phyloP scores from a whole-genome alignment of 2,329 filamentous ascomycete species.

The Cercospora sp. region DNA sequence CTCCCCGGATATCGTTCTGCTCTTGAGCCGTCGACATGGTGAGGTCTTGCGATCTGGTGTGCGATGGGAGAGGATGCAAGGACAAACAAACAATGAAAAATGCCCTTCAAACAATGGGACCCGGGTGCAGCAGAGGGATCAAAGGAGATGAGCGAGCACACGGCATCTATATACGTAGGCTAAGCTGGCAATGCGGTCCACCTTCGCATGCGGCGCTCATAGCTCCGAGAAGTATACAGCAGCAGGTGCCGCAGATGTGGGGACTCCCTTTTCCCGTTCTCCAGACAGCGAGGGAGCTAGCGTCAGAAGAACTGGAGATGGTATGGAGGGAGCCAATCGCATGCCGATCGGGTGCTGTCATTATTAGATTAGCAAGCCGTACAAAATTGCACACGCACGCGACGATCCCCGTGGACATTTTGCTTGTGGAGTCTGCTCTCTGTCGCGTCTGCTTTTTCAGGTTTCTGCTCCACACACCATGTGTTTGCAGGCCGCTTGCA shows the following conservation, averaged over 20 bases:
- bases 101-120: conserved; percentile 6
- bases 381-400: conserved; percentile 7
- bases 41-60: not conserved
- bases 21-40: conserved; percentile 48
- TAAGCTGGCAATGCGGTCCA: conserved; percentile 14
- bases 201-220: conserved; percentile 9
- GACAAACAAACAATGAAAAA: not conserved
- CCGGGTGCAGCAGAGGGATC: conserved; percentile 11
- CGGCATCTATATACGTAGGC: conserved; percentile 20
- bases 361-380: conserved; percentile 23
- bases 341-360: conserved; percentile 3
- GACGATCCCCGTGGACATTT: conserved; percentile 11
- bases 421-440: not conserved
- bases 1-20: conserved; percentile 36
- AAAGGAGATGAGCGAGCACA: conserved; percentile 7
- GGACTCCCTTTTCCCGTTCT: conserved; percentile 17
- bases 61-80: not conserved
- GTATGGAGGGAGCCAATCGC: conserved; percentile 26
- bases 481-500: not conserved
- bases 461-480: not conserved
- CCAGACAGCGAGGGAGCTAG: conserved; percentile 13
- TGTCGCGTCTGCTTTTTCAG: not conserved
- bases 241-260: conserved; percentile 7
- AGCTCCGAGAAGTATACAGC: conserved; percentile 9
- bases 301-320: conserved; percentile 8